A percentile compares a stretch with the other conserved stretches of the same genome.
Evolutionary conservation across 305 asterid species (phyloP).

Genomic region (Fraxinus xanthoxyloides): DNA sequence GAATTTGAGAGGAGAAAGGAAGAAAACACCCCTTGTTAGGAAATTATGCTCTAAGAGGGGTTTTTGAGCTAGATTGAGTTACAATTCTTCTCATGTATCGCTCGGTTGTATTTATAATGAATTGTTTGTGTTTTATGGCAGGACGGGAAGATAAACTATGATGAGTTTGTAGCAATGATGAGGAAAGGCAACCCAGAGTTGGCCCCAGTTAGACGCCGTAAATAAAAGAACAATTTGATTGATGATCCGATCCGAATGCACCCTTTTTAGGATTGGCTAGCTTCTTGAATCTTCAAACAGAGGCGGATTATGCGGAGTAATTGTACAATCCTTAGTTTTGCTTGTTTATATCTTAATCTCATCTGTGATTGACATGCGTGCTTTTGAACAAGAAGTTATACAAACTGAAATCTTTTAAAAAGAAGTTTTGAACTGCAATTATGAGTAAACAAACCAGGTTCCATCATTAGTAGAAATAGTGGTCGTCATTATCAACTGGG

Average conservation of each 20-base stretch:
- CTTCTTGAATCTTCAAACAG: neutral
- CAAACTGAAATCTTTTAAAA: neutral
- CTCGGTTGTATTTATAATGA: neutral
- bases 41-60: neutral
- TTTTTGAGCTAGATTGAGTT: neutral
- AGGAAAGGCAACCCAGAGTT: neutral
- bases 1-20: neutral
- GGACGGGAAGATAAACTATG: slow-evolving; percentile 9
- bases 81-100: neutral
- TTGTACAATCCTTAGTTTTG: neutral
- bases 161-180: slow-evolving; percentile 1
- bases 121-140: neutral
- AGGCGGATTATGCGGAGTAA: neutral
- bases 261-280: neutral
- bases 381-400: neutral
- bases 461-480: neutral
- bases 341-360: neutral
- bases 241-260: neutral
- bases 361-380: neutral
- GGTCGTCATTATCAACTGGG: neutral
- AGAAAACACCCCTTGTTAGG: neutral
- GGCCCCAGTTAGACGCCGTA: neutral
- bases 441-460: neutral
- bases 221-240: neutral
- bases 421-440: neutral